Evolutionary conservation across 306 rosid genomes (phyloP).

Genomic region (Alnus rubra): DNA sequence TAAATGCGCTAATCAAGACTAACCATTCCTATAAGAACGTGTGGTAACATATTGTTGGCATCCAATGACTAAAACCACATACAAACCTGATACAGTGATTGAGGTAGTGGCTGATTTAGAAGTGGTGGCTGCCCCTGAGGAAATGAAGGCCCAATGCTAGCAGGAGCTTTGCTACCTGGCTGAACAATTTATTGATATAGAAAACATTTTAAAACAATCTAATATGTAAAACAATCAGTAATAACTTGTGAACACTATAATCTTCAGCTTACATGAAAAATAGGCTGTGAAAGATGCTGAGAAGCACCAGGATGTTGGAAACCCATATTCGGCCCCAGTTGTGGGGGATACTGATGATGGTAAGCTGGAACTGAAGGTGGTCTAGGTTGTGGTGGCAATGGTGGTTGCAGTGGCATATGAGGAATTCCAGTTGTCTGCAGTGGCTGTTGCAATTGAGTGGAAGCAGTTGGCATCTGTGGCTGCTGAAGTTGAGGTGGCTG

Average conservation of each 20-base stretch:
- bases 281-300: slow-evolving; percentile 68
- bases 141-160: slow-evolving; percentile 61
- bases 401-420: slow-evolving; percentile 72
- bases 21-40: slow-evolving; percentile 9
- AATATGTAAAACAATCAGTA: slow-evolving; percentile 7
- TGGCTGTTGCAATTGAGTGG: slow-evolving; percentile 70
- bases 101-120: slow-evolving; percentile 71
- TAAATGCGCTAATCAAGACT: slow-evolving; percentile 12
- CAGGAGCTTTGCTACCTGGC: slow-evolving; percentile 72
- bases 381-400: slow-evolving; percentile 76
- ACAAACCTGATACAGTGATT: slow-evolving; percentile 73
- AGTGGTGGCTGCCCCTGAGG: slow-evolving; percentile 64
- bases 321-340: slow-evolving; percentile 61
- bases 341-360: slow-evolving; percentile 79
- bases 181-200: slow-evolving; percentile 43
- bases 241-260: slow-evolving; percentile 23
- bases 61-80: background rate
- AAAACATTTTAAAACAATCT: slow-evolving; percentile 11
- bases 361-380: slow-evolving; percentile 56
- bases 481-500: slow-evolving; percentile 70
- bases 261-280: slow-evolving; percentile 79
- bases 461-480: slow-evolving; percentile 52
- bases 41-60: background rate
- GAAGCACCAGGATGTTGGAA: slow-evolving; percentile 72
- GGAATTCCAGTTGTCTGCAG: slow-evolving; percentile 66